These are phyloP conservation scores for Fraxinus ornus DNA, from an alignment of 305 asterid species.

Conservation along the genomic window DNA sequence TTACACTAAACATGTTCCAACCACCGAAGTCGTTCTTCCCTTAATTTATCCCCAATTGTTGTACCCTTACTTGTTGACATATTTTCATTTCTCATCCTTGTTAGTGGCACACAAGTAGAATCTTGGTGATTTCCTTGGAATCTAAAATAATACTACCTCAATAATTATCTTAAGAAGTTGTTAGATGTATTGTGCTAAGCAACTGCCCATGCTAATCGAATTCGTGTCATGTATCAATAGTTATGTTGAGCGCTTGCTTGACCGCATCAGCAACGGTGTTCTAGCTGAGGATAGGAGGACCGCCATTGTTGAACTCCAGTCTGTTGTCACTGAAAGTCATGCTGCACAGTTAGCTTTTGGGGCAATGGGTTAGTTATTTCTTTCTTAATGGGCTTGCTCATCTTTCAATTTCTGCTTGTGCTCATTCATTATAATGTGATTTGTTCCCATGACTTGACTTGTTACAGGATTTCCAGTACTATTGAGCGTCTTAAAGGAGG, in stretches of 20 bases:
- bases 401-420: conserved; percentile 7
- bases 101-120: background rate
- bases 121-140: background rate
- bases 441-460: conserved; percentile 4
- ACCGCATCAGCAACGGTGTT: conserved; percentile 84
- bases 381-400: conserved; percentile 7
- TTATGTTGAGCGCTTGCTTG: conserved; percentile 92
- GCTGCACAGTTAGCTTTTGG: conserved; percentile 91
- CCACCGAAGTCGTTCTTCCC: background rate
- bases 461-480: conserved; percentile 71
- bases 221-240: conserved; percentile 38
- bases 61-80: background rate
- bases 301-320: conserved; percentile 83
- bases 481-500: conserved; percentile 80
- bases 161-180: conserved; percentile 10
- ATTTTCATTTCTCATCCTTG: background rate
- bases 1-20: background rate
- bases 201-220: conserved; percentile 3
- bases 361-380: conserved; percentile 74
- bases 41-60: background rate
- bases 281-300: conserved; percentile 88
- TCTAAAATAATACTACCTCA: conserved; percentile 5
- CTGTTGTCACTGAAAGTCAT: conserved; percentile 79
- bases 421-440: conserved; percentile 15
- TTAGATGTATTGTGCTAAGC: conserved; percentile 11